A percentile compares a stretch with the other conserved stretches of the same genome.
Evolutionary conservation across 1,139 yeast genomes (phyloP).

Genomic region (Barnettozyma hawaiiensis): DNA sequence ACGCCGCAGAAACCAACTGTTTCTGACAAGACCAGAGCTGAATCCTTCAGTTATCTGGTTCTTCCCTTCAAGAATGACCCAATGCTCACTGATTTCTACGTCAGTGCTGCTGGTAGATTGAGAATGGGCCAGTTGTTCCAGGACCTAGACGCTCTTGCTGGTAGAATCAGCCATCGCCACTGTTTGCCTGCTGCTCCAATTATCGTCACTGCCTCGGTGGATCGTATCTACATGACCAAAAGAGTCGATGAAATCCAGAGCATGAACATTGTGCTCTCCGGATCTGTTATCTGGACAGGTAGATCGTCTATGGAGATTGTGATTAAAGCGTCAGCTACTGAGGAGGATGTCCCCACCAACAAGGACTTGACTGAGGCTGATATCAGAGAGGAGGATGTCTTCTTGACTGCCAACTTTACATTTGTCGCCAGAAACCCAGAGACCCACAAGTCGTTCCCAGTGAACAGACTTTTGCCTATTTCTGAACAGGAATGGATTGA

Average conservation of each 20-base stretch:
- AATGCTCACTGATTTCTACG: conserved; percentile 80
- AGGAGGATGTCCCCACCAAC: conserved; percentile 35
- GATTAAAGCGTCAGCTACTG: conserved; percentile 78
- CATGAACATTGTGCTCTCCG: conserved; percentile 76
- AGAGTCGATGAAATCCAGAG: conserved; percentile 74
- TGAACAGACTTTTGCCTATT: conserved; percentile 71
- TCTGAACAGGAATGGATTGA: conserved; percentile 74
- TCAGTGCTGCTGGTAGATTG: conserved; percentile 82
- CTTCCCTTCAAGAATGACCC: conserved; percentile 82
- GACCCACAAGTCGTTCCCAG: conserved; percentile 81
- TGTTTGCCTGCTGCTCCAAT: conserved; percentile 90
- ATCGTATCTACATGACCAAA: conserved; percentile 81
- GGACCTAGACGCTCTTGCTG: conserved; percentile 86
- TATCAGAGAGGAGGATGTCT: conserved; percentile 45
- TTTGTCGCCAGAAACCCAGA: conserved; percentile 92
- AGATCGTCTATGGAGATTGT: conserved; percentile 92
- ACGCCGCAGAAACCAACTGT: conserved; percentile 70
- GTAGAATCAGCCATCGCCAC: conserved; percentile 79
- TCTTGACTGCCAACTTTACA: conserved; percentile 85
- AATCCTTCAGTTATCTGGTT: conserved; percentile 67
- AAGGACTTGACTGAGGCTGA: conserved; percentile 38
- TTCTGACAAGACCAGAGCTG: conserved; percentile 66
- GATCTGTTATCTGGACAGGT: conserved; percentile 92
- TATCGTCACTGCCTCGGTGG: conserved; percentile 91
- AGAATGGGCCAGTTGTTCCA: conserved; percentile 90